phyloP scores from a whole-genome alignment of 2,329 filamentous ascomycete genomes.

The Curvularia eragrostidis region DNA sequence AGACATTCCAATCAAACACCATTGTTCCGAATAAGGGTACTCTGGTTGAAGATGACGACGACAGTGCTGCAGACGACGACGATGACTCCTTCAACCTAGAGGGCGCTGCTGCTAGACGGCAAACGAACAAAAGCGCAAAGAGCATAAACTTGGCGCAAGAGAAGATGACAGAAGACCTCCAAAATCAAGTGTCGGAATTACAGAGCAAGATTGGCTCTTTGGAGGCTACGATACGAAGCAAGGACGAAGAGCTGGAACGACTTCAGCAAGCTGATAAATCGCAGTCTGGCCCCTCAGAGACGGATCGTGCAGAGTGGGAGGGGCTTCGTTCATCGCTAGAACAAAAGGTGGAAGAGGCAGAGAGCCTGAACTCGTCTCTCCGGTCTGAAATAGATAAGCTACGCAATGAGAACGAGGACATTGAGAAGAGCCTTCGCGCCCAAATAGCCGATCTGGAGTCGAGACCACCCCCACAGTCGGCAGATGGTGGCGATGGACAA shows the following conservation, averaged over 20 bases:
- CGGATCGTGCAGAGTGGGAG: conserved; percentile 75
- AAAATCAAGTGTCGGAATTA: conserved; percentile 76
- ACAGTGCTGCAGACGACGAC: conserved; percentile 62
- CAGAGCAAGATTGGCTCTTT: conserved; percentile 75
- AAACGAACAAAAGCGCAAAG: conserved; percentile 54
- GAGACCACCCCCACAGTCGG: conserved; percentile 31
- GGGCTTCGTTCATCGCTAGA: conserved; percentile 72
- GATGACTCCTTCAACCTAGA: conserved; percentile 67
- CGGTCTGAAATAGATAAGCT: conserved; percentile 79
- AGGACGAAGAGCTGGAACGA: conserved; percentile 71
- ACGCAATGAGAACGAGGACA: conserved; percentile 69
- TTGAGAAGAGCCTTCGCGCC: conserved; percentile 67
- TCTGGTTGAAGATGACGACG: conserved; percentile 86
- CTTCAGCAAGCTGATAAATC: conserved; percentile 66
- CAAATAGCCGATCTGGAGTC: conserved; percentile 63
- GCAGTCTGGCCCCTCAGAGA: conserved; percentile 58
- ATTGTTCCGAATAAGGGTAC: conserved; percentile 98
- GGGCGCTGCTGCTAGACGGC: conserved; percentile 49
- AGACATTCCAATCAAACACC: conserved; percentile 92
- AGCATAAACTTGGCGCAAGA: conserved; percentile 45
- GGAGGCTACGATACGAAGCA: conserved; percentile 72
- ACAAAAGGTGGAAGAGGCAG: conserved; percentile 73
- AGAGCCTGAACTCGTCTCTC: conserved; percentile 78
- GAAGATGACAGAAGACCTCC: conserved; percentile 72
- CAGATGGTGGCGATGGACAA: conserved; percentile 33